These are phyloP conservation scores for Alternaria brassicicola DNA, from an alignment of 2,329 filamentous ascomycete genomes.

Conservation along the genomic window DNA sequence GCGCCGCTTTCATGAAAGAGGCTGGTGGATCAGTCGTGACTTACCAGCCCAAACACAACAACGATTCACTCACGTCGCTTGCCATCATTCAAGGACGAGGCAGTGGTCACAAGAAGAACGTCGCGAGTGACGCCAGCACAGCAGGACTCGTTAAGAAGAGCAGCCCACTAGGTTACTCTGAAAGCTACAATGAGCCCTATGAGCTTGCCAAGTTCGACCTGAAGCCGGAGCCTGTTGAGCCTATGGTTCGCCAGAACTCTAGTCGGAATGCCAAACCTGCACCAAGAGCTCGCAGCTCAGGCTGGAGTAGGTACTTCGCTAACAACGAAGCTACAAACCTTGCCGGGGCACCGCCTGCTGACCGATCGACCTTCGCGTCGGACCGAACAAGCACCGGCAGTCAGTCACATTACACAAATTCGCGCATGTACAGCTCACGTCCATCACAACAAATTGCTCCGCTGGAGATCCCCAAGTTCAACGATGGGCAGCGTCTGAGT, in stretches of 20 bases:
- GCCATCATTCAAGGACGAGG: conserved; percentile 63
- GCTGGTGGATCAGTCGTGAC: conserved; percentile 52
- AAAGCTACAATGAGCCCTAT: conserved; percentile 48
- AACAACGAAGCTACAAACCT: conserved; percentile 66
- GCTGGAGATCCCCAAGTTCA: conserved; percentile 59
- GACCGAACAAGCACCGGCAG: conserved; percentile 49
- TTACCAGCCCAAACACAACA: conserved; percentile 40
- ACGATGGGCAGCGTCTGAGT: conserved; percentile 65
- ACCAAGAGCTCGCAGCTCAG: conserved; percentile 62
- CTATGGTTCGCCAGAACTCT: conserved; percentile 47
- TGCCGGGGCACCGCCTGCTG: conserved; percentile 68
- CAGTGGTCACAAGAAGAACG: conserved; percentile 56
- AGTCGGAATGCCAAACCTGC: conserved; percentile 31
- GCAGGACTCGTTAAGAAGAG: conserved; percentile 65
- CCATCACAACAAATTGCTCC: conserved; percentile 75
- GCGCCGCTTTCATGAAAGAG: conserved; percentile 60
- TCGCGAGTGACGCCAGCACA: conserved; percentile 65
- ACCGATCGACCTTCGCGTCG: conserved; percentile 47
- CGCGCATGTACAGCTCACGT: conserved; percentile 60
- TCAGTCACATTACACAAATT: conserved; percentile 58
- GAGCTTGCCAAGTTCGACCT: conserved; percentile 55
- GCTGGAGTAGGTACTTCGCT: conserved; percentile 80
- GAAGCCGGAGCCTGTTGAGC: conserved; percentile 41
- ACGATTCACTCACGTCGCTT: conserved; percentile 51
- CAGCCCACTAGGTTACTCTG: conserved; percentile 48